Evolutionary conservation across 192 early-diverging fungal genomes (phyloP), one percentile per base, ranked within the genome.

Genomic region (Geranomyces variabilis): DNA sequence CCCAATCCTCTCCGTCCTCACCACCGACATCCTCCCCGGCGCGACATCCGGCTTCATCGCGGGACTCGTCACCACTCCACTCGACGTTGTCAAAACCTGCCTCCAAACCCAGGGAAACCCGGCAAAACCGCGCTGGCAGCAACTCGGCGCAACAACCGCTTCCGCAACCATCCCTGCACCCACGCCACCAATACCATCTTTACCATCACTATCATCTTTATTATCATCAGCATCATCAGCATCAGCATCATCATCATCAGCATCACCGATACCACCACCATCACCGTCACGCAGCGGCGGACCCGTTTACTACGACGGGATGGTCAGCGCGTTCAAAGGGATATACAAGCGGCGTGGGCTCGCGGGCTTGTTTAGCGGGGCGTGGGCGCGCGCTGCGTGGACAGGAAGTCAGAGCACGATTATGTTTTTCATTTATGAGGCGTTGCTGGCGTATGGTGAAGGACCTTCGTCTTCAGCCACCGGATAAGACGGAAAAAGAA

Each of bases 301-400:
- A 22, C 66, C 62, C 5, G 51, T 55, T 26, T 71, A 68, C 61
- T 81, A 77, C 30, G 58, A 49, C 57, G 75, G 78, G 26, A 63
- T 80, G 22, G 47, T 49, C 4, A 58, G 45, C 22, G 73, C 70
- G 1, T 56, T 73, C 3, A 53, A 44, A 22, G 75, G 78, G 21
- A 75, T 82, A 6, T 80, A 80, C 36, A 49, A 47, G 21, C 22
- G 28, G 21, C 44, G 55, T 19, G 81, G 81, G 8, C 33, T 79
- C n/a, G n/a, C 21, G 22, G 93, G 93, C 0, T 70, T 97, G 64
- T 97, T 88, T 76, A 81, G 90, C 67, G 94, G 95, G 29, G 88
- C 89, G 62, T 86, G 86, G 62, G 91, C 93, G 0, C 81, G 92
- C 0, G 93, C 93, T 88, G 77, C 89, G 72, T 86, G 95, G 64